phyloP scores from a whole-genome alignment of 495 filamentous ascomycete species.

The Opeltia flavorubescens region DNA sequence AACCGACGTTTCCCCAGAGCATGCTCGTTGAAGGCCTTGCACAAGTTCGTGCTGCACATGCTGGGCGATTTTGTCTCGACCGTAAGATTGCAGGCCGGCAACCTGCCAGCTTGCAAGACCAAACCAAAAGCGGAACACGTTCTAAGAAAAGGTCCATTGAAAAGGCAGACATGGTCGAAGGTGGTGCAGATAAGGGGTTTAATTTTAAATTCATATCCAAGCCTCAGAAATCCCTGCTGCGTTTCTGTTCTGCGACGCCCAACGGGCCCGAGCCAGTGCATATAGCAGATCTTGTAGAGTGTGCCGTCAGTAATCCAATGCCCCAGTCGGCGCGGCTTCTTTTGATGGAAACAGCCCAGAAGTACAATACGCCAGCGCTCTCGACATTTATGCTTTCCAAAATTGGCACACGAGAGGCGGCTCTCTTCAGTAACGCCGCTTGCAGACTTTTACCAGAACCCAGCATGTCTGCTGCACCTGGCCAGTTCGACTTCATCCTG shows the following conservation, averaged over 20 bases:
- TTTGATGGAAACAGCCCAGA: slow-evolving; percentile 4
- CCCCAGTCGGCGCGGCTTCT: neutral
- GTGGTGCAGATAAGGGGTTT: neutral
- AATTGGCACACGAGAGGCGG: slow-evolving; percentile 1
- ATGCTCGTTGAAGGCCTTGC: slow-evolving; percentile 18
- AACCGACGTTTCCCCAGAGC: slow-evolving; percentile 20
- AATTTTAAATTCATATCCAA: neutral
- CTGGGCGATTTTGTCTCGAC: neutral
- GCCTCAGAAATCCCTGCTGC: neutral
- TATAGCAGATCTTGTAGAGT: neutral
- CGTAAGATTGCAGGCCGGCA: too few relatives aligned
- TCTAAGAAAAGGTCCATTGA: too few relatives aligned
- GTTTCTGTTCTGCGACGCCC: neutral
- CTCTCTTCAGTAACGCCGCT: slow-evolving; percentile 16
- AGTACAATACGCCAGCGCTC: slow-evolving; percentile 35
- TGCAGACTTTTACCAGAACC: slow-evolving; percentile 7
- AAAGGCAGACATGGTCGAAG: too few relatives aligned
- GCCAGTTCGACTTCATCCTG: slow-evolving; percentile 61
- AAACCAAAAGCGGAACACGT: too few relatives aligned
- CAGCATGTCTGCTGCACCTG: slow-evolving; percentile 12
- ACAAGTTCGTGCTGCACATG: neutral
- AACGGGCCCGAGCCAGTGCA: neutral
- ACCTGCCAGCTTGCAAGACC: too few relatives aligned
- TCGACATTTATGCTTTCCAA: slow-evolving; percentile 37
- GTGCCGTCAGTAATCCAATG: slow-evolving; percentile 14